These are phyloP conservation scores for Aspergillus chevalieri DNA, from an alignment of 2,329 filamentous ascomycete genomes.

Conservation along the genomic window DNA sequence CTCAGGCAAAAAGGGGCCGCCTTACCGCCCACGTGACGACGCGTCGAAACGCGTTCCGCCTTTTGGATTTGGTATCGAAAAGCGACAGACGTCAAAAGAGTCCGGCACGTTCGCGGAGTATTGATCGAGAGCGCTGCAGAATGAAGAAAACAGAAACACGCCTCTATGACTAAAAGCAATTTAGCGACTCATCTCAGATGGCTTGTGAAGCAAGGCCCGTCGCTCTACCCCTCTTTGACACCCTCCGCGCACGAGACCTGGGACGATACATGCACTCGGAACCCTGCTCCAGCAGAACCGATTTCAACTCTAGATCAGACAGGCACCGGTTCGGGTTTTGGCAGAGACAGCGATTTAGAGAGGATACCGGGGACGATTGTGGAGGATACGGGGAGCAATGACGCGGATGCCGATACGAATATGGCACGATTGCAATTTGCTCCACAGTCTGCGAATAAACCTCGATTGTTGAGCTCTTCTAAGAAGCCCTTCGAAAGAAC, in stretches of 20 bases:
- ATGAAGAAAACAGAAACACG: slow-evolving; percentile 23
- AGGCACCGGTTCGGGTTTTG: slow-evolving; percentile 2
- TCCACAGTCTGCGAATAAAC: slow-evolving; percentile 35
- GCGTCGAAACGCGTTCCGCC: slow-evolving; percentile 16
- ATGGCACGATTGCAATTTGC: slow-evolving; percentile 43
- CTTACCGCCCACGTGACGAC: slow-evolving; percentile 18
- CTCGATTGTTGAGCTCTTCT: slow-evolving; percentile 32
- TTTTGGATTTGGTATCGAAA: not conserved
- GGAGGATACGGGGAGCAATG: slow-evolving; percentile 19
- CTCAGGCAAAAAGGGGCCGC: not conserved
- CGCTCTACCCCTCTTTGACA: slow-evolving; percentile 26
- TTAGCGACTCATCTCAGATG: slow-evolving; percentile 41
- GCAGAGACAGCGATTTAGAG: not conserved
- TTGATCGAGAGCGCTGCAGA: slow-evolving; percentile 8
- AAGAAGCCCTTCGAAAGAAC: slow-evolving; percentile 15
- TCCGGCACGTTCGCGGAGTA: slow-evolving; percentile 1
- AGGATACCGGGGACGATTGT: slow-evolving; percentile 7
- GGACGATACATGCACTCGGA: slow-evolving; percentile 5
- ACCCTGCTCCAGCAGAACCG: slow-evolving; percentile 1
- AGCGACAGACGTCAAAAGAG: not conserved
- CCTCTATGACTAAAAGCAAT: slow-evolving; percentile 47
- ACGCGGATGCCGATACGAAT: slow-evolving; percentile 21
- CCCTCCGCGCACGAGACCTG: slow-evolving; percentile 21
- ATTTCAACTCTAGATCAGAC: slow-evolving; percentile 2
- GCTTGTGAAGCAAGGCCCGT: slow-evolving; percentile 38